Evolutionary conservation across 108 stramenopile species (phyloP).

Genomic region (Pseudonitzschia pungens): DNA sequence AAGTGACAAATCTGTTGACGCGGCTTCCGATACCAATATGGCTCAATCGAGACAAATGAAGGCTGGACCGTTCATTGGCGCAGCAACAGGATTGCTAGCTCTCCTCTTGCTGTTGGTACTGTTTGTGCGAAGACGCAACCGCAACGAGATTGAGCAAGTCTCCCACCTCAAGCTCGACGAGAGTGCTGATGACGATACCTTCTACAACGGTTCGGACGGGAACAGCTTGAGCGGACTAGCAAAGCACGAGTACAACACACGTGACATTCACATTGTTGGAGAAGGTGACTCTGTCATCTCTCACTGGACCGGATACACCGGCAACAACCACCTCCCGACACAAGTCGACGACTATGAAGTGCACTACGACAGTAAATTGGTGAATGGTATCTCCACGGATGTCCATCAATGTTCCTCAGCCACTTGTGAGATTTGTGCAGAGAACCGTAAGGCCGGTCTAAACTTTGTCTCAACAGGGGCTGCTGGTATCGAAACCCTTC

Average conservation of each 20-base stretch:
- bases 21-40: not conserved
- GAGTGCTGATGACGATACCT: slow-evolving; percentile 31
- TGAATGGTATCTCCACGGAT: slow-evolving; percentile 8
- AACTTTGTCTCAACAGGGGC: slow-evolving; percentile 28
- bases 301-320: slow-evolving; percentile 38
- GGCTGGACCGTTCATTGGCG: slow-evolving; percentile 35
- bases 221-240: not conserved
- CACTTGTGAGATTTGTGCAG: slow-evolving; percentile 43
- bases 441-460: slow-evolving; percentile 28
- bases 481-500: not conserved
- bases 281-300: slow-evolving; percentile 38
- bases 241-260: slow-evolving; percentile 19
- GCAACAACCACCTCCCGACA: not conserved
- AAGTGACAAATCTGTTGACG: not conserved
- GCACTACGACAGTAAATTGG: not conserved
- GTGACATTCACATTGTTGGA: slow-evolving; percentile 30
- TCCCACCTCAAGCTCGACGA: slow-evolving; percentile 35
- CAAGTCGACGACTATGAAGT: not conserved
- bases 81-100: slow-evolving; percentile 31
- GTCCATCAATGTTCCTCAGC: slow-evolving; percentile 46
- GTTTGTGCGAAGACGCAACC: slow-evolving; percentile 22
- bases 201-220: slow-evolving; percentile 6
- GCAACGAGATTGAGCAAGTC: slow-evolving; percentile 24
- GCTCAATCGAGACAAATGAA: slow-evolving; percentile 1
- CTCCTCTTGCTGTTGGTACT: slow-evolving; percentile 34